A percentile compares a stretch with the other conserved stretches of the same genome.
phyloP scores from a whole-genome alignment of 2,329 filamentous ascomycete species.

The Biscogniauxia sp. region DNA sequence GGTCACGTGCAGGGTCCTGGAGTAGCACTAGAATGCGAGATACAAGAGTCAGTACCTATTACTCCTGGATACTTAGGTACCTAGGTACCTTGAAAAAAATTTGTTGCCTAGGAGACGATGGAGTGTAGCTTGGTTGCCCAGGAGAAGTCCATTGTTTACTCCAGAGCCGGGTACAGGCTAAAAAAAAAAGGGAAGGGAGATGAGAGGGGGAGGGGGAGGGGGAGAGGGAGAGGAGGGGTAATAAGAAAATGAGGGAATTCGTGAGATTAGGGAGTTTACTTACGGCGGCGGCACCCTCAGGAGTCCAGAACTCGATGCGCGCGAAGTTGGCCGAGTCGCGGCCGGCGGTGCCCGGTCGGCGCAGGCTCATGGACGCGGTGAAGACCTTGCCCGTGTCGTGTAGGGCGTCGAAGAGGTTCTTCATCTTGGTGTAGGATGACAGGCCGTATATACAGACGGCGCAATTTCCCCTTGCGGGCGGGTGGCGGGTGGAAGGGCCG shows the following conservation, averaged over 20 bases:
- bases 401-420: background rate
- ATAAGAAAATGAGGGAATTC: background rate
- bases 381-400: background rate
- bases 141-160: too few species aligned
- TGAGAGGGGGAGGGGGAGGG: too few species aligned
- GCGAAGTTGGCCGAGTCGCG: background rate
- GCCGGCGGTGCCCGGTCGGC: background rate
- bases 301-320: background rate
- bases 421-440: background rate
- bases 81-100: too few species aligned
- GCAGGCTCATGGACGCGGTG: background rate
- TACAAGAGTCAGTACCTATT: too few species aligned
- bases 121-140: too few species aligned
- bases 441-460: background rate
- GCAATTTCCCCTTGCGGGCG: background rate
- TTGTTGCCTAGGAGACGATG: too few species aligned
- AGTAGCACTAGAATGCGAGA: too few species aligned
- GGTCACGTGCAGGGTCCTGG: background rate
- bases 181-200: too few species aligned
- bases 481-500: too few species aligned
- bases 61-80: too few species aligned
- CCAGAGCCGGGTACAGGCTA: too few species aligned
- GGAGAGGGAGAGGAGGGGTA: too few species aligned
- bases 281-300: background rate
- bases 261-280: background rate